Evolutionary conservation across 306 rosid species (phyloP).

Genomic region (Lupinus albus): DNA sequence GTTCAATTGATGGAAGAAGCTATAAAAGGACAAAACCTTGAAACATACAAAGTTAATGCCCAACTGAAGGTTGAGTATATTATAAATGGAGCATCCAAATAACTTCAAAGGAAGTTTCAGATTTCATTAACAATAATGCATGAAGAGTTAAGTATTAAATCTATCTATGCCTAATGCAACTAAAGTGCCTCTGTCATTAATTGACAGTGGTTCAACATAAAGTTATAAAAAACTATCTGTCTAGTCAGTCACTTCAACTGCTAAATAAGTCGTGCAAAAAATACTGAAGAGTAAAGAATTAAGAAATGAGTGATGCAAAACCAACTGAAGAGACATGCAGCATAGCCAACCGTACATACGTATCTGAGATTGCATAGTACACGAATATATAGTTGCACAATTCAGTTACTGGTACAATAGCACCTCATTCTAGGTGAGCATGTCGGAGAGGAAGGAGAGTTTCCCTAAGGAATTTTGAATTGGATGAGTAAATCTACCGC

Average conservation of each 20-base stretch:
- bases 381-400: not conserved
- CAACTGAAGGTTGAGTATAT: conserved; percentile 7
- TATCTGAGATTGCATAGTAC: not conserved
- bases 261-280: not conserved
- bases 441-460: not conserved
- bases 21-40: conserved; percentile 7
- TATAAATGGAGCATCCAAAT: conserved; percentile 27
- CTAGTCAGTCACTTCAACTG: not conserved
- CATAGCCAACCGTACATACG: not conserved
- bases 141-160: not conserved
- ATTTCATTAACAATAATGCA: not conserved
- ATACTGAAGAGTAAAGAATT: not conserved
- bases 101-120: conserved; percentile 9
- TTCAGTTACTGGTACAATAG: not conserved
- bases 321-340: not conserved
- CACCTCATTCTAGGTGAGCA: conserved; percentile 3
- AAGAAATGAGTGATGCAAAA: not conserved
- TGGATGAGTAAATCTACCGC: not conserved
- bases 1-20: not conserved
- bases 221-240: not conserved
- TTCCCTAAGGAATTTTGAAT: not conserved
- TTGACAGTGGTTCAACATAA: not conserved
- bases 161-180: not conserved
- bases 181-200: not conserved
- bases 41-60: not conserved